Evolutionary conservation across 2,329 filamentous ascomycete species (phyloP), one percentile per base, ranked within the genome.

Genomic region (Emericellopsis atlantica): DNA sequence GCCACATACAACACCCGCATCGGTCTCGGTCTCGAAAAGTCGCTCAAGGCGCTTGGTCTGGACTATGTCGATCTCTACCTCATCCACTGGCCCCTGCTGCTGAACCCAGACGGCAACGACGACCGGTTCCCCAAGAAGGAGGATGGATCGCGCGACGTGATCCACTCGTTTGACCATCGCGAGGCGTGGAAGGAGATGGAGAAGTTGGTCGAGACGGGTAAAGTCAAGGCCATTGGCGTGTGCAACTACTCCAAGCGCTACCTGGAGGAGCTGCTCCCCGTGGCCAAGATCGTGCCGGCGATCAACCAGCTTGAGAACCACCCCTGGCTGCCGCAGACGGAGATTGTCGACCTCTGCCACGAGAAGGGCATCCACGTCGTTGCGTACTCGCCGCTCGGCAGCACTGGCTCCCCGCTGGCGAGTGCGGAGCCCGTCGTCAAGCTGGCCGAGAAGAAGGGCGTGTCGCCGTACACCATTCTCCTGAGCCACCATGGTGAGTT

Each of bases 11-110:
- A 82, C 59, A 76, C 74, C 31, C 70, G 79, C 6, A 78, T 78
- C 6, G 79, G 83, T 60, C 65, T 81, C 51, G 78, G 73, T 31
- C 69, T 92, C 31, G 76, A 86, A 48, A 79, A 81, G 69, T 84
- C 79, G 52, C 66, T 92, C 56, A 74, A 80, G 62, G 71, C 73
- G 44, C 65, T 93, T 31, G 83, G 84, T 2, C 66, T 92, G 37
- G 81, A 87, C 48, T 90, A 93, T 57, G 72, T 93, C 5, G 87
- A 93, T 57, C 66, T 93, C 43, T 87, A 76, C 56, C 70, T 93
- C 32, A 74, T 93, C 67, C 86, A 94, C 65, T 92, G 85, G 84
- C 82, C 84, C 6, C 66, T 87, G 36, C 77, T 82, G 39, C 80
- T 89, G 76, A 90, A 89, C 64, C 81, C 82, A 7, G 72, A 83